phyloP scores from a whole-genome alignment of 257 asterid genomes.

The Capsicum baccatum region DNA sequence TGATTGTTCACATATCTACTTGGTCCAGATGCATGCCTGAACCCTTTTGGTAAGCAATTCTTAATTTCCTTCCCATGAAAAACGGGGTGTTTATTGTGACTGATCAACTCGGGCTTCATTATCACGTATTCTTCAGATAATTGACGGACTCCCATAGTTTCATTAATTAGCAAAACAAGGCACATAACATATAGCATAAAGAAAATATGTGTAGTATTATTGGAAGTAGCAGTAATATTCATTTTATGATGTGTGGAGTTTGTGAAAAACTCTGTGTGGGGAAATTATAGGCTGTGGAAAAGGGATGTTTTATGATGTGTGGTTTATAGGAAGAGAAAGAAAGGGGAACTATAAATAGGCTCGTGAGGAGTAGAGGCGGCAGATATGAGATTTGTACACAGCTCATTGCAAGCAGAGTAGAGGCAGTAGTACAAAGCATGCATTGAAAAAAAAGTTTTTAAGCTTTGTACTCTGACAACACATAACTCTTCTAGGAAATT shows the following conservation, averaged over 20 bases:
- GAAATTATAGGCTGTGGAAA: neutral
- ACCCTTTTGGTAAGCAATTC: slow-evolving; percentile 81
- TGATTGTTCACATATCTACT: slow-evolving; percentile 73
- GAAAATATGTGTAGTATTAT: neutral
- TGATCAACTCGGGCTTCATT: slow-evolving; percentile 42
- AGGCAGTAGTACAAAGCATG: slow-evolving; percentile 1
- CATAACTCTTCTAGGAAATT: neutral
- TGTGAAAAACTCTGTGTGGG: neutral
- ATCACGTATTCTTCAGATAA: slow-evolving; percentile 31
- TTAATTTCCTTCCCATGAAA: slow-evolving; percentile 47
- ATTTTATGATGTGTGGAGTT: slow-evolving; percentile 15
- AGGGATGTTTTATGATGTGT: neutral
- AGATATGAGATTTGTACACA: slow-evolving; percentile 32
- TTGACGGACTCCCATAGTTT: slow-evolving; percentile 40
- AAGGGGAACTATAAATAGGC: slow-evolving; percentile 52
- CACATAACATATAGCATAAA: slow-evolving; percentile 38
- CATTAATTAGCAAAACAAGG: slow-evolving; percentile 32
- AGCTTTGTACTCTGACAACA: neutral
- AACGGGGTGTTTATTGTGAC: slow-evolving; percentile 37
- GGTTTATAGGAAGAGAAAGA: slow-evolving; percentile 29
- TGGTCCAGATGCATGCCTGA: slow-evolving; percentile 77
- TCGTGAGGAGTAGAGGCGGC: slow-evolving; percentile 40
- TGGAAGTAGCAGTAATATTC: slow-evolving; percentile 30
- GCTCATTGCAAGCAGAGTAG: slow-evolving; percentile 36
- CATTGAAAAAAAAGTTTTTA: neutral